These are phyloP conservation scores for Mycena vitilis DNA, from an alignment of 768 basidiomycete genomes.

Conservation along the genomic window DNA sequence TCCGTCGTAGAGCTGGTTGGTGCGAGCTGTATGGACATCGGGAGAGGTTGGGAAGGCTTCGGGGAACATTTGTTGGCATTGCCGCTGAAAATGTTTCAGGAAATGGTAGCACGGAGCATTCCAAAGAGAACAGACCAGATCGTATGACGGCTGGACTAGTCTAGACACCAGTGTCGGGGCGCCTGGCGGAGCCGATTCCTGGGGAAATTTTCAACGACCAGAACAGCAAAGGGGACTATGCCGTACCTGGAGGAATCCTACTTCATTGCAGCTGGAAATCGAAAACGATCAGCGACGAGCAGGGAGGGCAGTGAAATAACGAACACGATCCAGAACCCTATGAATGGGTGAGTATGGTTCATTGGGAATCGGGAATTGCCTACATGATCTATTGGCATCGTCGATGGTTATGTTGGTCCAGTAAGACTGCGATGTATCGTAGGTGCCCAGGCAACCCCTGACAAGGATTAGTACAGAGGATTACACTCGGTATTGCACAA, in stretches of 20 bases:
- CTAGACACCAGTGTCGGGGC: conserved; percentile 63
- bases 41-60: conserved; percentile 63
- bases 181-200: conserved; percentile 57
- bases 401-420: conserved; percentile 69
- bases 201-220: not conserved
- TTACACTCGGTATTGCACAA: not conserved
- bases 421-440: conserved; percentile 51
- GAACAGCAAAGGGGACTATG: not conserved
- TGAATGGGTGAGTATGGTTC: not conserved
- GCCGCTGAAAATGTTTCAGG: conserved; percentile 55
- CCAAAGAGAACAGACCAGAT: conserved; percentile 53
- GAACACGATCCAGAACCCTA: conserved; percentile 75
- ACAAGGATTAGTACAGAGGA: not conserved
- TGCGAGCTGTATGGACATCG: conserved; percentile 53
- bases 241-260: conserved; percentile 67
- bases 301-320: conserved; percentile 27
- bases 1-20: conserved; percentile 65
- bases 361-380: not conserved
- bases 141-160: conserved; percentile 65
- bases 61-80: conserved; percentile 77
- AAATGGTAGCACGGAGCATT: not conserved
- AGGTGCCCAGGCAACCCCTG: conserved; percentile 58
- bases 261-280: conserved; percentile 69
- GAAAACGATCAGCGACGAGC: not conserved
- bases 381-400: conserved; percentile 66